Evolutionary conservation across 768 basidiomycete genomes (phyloP).

Genomic region (Serendipita sp.): DNA sequence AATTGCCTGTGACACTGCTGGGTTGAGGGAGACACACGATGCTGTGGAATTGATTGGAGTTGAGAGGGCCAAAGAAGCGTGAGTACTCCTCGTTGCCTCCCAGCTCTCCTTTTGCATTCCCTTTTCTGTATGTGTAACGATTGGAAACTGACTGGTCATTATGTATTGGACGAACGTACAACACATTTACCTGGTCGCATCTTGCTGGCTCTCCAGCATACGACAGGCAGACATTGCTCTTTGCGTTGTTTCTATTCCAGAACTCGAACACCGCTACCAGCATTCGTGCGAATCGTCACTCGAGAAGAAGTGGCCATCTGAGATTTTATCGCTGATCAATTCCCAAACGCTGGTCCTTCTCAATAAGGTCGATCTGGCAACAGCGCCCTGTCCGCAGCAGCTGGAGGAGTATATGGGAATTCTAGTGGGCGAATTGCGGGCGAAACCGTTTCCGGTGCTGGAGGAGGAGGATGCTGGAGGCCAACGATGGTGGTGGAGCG

Average conservation of each 20-base stretch:
- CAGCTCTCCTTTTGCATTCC: background rate
- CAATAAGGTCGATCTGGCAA: conserved; percentile 59
- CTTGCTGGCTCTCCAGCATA: conserved; percentile 28
- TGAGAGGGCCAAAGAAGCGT: conserved; percentile 54
- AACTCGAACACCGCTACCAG: conserved; percentile 14
- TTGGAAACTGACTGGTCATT: background rate
- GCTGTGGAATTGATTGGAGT: conserved; percentile 70
- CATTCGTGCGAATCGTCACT: conserved; percentile 25
- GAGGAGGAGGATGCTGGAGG: background rate
- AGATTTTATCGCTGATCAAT: conserved; percentile 31
- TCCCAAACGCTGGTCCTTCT: conserved; percentile 50
- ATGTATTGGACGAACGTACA: background rate
- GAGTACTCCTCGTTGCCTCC: conserved; percentile 18
- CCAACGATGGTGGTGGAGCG: conserved; percentile 32
- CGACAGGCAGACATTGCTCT: conserved; percentile 50
- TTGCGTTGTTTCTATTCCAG: conserved; percentile 65
- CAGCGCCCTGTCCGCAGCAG: background rate
- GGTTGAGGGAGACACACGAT: conserved; percentile 52
- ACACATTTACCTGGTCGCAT: no score
- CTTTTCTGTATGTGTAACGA: background rate
- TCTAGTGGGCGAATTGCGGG: background rate
- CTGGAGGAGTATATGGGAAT: background rate
- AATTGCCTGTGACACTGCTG: conserved; percentile 72
- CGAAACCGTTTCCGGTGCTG: background rate
- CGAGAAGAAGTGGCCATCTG: background rate